These are phyloP conservation scores for Trypanosoma platydactyli DNA, from an alignment of 208 protist species.

Conservation along the genomic window DNA sequence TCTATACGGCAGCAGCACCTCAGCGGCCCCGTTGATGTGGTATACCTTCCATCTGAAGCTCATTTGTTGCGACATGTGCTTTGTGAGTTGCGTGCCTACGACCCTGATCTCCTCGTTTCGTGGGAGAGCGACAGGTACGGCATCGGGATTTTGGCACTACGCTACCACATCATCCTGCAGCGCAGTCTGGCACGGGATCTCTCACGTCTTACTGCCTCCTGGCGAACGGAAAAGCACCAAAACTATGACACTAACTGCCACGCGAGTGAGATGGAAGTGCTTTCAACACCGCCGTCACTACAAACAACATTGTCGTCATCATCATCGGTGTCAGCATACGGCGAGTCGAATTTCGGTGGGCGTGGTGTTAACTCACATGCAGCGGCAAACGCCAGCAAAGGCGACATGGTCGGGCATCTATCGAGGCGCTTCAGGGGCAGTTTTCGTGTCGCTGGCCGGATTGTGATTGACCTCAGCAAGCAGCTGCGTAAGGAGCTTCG, in stretches of 20 bases:
- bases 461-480: slow-evolving; percentile 62
- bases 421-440: slow-evolving; percentile 52
- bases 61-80: slow-evolving; percentile 48
- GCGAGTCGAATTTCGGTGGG: neutral
- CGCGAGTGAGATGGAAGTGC: neutral
- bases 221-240: neutral
- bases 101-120: slow-evolving; percentile 75
- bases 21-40: slow-evolving; percentile 39
- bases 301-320: slow-evolving; percentile 3
- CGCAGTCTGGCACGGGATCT: slow-evolving; percentile 53
- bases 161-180: slow-evolving; percentile 51
- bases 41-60: slow-evolving; percentile 42
- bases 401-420: slow-evolving; percentile 30
- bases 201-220: slow-evolving; percentile 37
- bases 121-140: slow-evolving; percentile 82
- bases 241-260: neutral
- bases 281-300: neutral
- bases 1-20: neutral
- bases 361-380: neutral
- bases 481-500: slow-evolving; percentile 58
- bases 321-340: neutral
- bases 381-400: neutral
- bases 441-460: slow-evolving; percentile 51
- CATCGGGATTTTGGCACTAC: slow-evolving; percentile 53
- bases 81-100: slow-evolving; percentile 43